These are phyloP conservation scores for Sporisorium scitamineum DNA, from an alignment of 1,284 basidiomycete genomes.

Conservation along the genomic window DNA sequence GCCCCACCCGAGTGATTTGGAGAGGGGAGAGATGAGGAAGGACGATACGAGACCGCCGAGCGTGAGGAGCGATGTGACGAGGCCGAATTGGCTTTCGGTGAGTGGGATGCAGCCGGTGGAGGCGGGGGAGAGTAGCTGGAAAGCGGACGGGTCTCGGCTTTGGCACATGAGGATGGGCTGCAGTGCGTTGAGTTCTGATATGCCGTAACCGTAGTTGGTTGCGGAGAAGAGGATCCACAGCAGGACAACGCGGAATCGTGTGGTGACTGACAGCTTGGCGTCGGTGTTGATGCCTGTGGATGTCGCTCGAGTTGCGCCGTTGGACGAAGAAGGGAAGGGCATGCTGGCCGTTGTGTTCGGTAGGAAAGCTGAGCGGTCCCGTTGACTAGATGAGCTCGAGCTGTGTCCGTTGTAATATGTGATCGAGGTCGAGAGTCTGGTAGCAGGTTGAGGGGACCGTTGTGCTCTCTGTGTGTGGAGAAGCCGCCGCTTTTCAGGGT, in stretches of 20 bases:
- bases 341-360: background rate
- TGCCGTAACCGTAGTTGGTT: slow-evolving; percentile 65
- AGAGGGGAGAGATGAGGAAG: slow-evolving; percentile 41
- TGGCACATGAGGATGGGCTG: slow-evolving; percentile 55
- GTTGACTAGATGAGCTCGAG: background rate
- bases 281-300: background rate
- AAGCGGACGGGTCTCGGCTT: slow-evolving; percentile 9
- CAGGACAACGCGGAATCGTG: slow-evolving; percentile 41
- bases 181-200: slow-evolving; percentile 65
- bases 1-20: slow-evolving; percentile 33
- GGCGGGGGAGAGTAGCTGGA: slow-evolving; percentile 15
- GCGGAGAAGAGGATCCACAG: slow-evolving; percentile 59
- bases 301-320: background rate
- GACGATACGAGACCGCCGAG: slow-evolving; percentile 83
- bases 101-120: slow-evolving; percentile 46
- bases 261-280: slow-evolving; percentile 20
- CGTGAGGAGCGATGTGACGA: slow-evolving; percentile 86
- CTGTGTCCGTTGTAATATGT: background rate
- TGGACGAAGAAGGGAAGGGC: background rate
- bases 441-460: background rate
- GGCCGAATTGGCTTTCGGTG: slow-evolving; percentile 74
- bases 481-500: slow-evolving; percentile 19
- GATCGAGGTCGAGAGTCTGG: background rate
- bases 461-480: slow-evolving; percentile 11
- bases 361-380: too few relatives aligned